A percentile compares a stretch with the other conserved stretches of the same genome.
Evolutionary conservation across 169 alveolate genomes (phyloP).

Genomic region (Plasmodium berghei): DNA sequence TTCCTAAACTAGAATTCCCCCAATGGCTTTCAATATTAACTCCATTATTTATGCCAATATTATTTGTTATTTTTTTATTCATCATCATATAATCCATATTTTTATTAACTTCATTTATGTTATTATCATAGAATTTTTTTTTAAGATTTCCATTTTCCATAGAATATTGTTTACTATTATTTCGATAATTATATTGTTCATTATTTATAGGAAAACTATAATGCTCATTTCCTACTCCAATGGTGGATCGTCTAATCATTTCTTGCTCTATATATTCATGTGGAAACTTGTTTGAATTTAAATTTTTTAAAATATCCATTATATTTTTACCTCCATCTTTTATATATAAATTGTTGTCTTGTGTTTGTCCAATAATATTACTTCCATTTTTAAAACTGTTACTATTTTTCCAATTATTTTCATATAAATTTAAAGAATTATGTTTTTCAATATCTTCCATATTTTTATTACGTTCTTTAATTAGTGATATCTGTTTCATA

Average conservation of each 20-base stretch:
- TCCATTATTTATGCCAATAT: background rate
- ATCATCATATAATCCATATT: constrained; percentile 10
- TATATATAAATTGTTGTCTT: constrained; percentile 19
- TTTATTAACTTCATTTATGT: background rate
- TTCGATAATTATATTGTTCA: background rate
- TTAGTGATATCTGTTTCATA: constrained; percentile 56
- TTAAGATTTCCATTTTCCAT: constrained; percentile 11
- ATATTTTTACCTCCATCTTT: constrained; percentile 53
- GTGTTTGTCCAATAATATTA: background rate
- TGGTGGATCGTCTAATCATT: background rate
- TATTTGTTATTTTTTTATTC: constrained; percentile 10
- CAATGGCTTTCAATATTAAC: too few species aligned
- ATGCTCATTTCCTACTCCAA: background rate
- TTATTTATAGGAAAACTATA: background rate
- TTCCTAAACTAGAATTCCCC: too few species aligned
- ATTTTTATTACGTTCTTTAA: constrained; percentile 26
- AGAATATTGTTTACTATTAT: constrained; percentile 14
- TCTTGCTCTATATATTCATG: constrained; percentile 19
- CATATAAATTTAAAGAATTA: background rate
- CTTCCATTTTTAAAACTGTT: background rate
- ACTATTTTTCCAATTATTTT: background rate
- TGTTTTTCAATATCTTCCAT: constrained; percentile 16
- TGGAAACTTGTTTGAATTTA: constrained; percentile 2
- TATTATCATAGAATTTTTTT: constrained; percentile 17
- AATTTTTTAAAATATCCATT: constrained; percentile 31